Base-by-base conservation (phyloP, 2,329 filamentous ascomycete species). In the Tolypocladium ophioglossoides region DNA sequence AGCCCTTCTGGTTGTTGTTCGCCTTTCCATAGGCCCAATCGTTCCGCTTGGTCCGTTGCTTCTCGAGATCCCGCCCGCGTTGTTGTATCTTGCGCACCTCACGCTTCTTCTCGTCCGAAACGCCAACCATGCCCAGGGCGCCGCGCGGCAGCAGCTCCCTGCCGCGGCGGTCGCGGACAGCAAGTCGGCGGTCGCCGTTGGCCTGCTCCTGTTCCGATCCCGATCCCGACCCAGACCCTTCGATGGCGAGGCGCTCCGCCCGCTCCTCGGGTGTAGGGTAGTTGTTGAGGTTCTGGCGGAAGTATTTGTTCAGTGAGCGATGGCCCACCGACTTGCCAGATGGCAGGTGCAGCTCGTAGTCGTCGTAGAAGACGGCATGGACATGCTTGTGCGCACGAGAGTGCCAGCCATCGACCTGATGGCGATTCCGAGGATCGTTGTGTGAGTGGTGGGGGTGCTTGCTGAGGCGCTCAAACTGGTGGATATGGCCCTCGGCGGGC, bases 331-430 rank as follows among this genome's bases (percentile, higher is more conserved):
- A 87, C 57, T 88, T 86, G 52, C 94, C 94, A 5, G 87, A 90
- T 1, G 94, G 94, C 14, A 99, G 82, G 66, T 99, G 91, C 52
- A 99, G 80, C 70, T 97, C 94, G 64, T 89, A 91, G 47, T 99
- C 94, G 62, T 95, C 89, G 65, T 95, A 85, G 69, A 95, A 96
- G 24, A 89, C 88, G 39, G 89, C 85, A 58, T 86, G 81, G 5
- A 81, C 70, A 60, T 85, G 69, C 61, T 89, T 86, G 72, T 95
- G 87, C 2, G 87, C 87, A 66, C 91, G 88, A 3, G 87, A 91
- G 68, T 95, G 87, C 76, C 82, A 91, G 52, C 89, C 87, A 65
- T 91, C 86, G 51, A 77, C 82, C 61, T 86, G 85, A 58, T 83
- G 86, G 66, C 92, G 89, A 22, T 83, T 79, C 27, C 87, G 80